These are phyloP conservation scores for Leccinellum luteum DNA, from an alignment of 768 basidiomycete genomes.

Conservation along the genomic window DNA sequence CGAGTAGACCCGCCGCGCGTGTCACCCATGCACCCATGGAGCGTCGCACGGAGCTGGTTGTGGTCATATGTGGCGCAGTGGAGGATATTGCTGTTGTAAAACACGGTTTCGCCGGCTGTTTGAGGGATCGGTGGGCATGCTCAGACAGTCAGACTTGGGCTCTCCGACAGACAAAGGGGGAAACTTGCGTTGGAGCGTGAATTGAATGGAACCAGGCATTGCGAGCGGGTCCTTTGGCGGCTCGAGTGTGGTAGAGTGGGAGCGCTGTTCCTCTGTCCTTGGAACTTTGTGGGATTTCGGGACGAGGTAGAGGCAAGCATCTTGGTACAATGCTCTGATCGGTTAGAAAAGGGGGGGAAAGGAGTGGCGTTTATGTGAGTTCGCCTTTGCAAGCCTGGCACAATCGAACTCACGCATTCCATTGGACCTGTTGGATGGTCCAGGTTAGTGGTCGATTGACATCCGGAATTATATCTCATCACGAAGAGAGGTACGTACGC, in stretches of 20 bases:
- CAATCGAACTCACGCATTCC: conserved; percentile 63
- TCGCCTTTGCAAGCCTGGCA: not conserved
- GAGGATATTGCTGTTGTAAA: conserved; percentile 78
- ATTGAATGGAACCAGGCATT: conserved; percentile 66
- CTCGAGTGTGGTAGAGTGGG: conserved; percentile 46
- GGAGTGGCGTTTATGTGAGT: not conserved
- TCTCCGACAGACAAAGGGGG: not conserved
- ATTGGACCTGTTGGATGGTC: conserved; percentile 54
- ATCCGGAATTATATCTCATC: not conserved
- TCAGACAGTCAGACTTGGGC: not conserved
- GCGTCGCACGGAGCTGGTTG: conserved; percentile 51
- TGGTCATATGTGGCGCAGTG: conserved; percentile 68
- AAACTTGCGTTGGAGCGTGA: conserved; percentile 52
- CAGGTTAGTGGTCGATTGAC: not conserved
- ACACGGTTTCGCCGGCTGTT: conserved; percentile 67
- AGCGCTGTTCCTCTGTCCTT: conserved; percentile 56
- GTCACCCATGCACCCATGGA: conserved; percentile 70
- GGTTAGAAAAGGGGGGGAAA: too few relatives aligned
- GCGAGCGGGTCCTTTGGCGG: conserved; percentile 56
- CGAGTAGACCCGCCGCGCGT: conserved; percentile 57
- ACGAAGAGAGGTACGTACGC: conserved; percentile 38
- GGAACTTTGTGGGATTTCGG: conserved; percentile 63
- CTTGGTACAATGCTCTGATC: conserved; percentile 60
- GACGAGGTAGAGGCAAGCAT: conserved; percentile 68
- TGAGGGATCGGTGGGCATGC: not conserved